Base-by-base conservation (phyloP, 176 grass and related monocot species). In the Panicum miliaceum region DNA sequence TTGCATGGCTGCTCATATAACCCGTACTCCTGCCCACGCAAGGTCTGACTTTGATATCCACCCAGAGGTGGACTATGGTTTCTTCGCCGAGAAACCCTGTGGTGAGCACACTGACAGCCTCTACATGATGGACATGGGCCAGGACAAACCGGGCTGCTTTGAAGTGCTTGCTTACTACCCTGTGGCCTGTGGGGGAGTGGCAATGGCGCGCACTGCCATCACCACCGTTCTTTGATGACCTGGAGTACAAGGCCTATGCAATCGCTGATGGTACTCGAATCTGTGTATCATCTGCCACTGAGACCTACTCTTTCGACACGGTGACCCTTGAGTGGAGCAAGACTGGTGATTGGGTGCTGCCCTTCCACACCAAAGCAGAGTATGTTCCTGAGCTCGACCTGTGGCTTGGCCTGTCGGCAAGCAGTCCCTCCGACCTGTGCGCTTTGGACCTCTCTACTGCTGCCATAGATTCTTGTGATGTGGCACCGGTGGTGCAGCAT, bases 301-400 rank as follows among this genome's bases (percentile, higher is more conserved):
- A 20, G 4, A 58, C 73, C 0, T 76, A 76, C 22, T 59, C 8
- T 4, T 76, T 76, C 20, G 73, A 76, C 35, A 59, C 52, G 35
- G 32, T 76, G 12, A 5, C 16, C 4, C 9, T 6, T 0, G 2
- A 40, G 52, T 76, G 51, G 73, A 57, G 34, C 16, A 76, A 76
- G 73, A 8, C 19, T 8, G 48, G 72, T 3, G 72, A 75, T 3
- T 75, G 72, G 72, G 72, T 75, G 72, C 8, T 75, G 16, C 72
- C 73, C 52, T 38, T 58, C 5, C 71, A 50, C 26, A 3, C 18
- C 52, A 76, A 25, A 23, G 52, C 35, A 5, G 73, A 59, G 34
- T 76, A 41, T 12, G 5, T 58, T 8, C 52, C 52, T 41, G 52
- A 76, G 73, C 73, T 76, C 2, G 4, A 12, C 18, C 2, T 58